Conservation (phyloP, 1,139 yeast genomes). For the Barnettozyma hawaiiensis region DNA sequence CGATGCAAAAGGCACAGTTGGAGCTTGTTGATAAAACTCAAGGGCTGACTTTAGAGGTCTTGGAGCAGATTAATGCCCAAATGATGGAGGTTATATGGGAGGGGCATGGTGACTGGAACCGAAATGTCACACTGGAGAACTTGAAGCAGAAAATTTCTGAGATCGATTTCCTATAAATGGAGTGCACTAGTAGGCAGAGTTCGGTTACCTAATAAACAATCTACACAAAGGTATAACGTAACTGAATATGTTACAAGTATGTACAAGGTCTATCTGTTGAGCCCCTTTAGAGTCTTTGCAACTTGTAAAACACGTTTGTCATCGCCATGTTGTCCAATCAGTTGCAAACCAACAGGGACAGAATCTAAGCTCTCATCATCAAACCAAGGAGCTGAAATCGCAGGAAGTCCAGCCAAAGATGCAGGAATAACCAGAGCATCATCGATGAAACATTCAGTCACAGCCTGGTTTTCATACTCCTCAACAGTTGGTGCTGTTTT, state of each 20-base stretch:
- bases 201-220: not conserved
- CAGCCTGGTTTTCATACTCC: slow-evolving; percentile 38
- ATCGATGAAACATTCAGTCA: slow-evolving; percentile 64
- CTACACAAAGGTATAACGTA: not conserved
- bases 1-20: slow-evolving; percentile 27
- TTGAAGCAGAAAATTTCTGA: slow-evolving; percentile 15
- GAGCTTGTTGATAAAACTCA: slow-evolving; percentile 38
- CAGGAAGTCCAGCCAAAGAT: slow-evolving; percentile 87
- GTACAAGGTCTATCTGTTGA: slow-evolving; percentile 5
- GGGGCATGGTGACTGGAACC: slow-evolving; percentile 62
- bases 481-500: slow-evolving; percentile 51
- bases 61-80: slow-evolving; percentile 70
- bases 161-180: slow-evolving; percentile 3
- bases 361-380: slow-evolving; percentile 25
- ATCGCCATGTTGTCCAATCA: slow-evolving; percentile 83
- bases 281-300: slow-evolving; percentile 16
- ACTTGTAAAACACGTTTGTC: slow-evolving; percentile 54
- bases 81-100: slow-evolving; percentile 75
- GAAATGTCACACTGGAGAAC: slow-evolving; percentile 35
- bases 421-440: slow-evolving; percentile 89
- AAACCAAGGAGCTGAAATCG: slow-evolving; percentile 64
- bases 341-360: slow-evolving; percentile 61
- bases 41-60: slow-evolving; percentile 54
- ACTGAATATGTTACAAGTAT: not conserved
- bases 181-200: too few species aligned